These are phyloP conservation scores for Colletotrichum magnum DNA, from an alignment of 2,329 filamentous ascomycete species.

Conservation along the genomic window DNA sequence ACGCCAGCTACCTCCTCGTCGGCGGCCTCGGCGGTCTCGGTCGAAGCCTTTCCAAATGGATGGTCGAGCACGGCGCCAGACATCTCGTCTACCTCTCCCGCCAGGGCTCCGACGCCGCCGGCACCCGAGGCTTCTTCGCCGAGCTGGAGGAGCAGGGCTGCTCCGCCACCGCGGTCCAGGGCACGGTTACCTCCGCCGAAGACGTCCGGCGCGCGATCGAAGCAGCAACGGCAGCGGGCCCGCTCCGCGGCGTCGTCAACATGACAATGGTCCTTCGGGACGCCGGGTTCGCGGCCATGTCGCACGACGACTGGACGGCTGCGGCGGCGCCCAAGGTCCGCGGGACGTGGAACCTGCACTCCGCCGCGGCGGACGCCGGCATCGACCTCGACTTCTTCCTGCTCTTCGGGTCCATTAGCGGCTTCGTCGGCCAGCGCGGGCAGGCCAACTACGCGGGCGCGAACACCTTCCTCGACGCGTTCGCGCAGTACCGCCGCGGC, in stretches of 20 bases:
- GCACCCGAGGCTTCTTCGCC: neutral
- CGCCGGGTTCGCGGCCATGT: constrained; percentile 49
- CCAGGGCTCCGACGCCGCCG: constrained; percentile 1
- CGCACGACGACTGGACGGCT: constrained; percentile 47
- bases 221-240: constrained; percentile 42
- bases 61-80: constrained; percentile 44
- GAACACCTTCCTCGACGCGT: constrained; percentile 57
- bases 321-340: constrained; percentile 48
- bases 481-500: constrained; percentile 52
- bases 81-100: constrained; percentile 39
- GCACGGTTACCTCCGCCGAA: constrained; percentile 19
- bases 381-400: constrained; percentile 49
- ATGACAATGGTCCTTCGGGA: constrained; percentile 53
- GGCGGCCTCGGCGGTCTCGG: constrained; percentile 47
- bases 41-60: constrained; percentile 43
- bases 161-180: neutral
- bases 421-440: constrained; percentile 49
- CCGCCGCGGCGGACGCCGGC: constrained; percentile 42
- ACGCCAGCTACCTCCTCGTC: constrained; percentile 43
- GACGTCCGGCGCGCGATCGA: constrained; percentile 47
- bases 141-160: constrained; percentile 19
- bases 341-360: constrained; percentile 54
- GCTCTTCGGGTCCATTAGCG: constrained; percentile 46
- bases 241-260: constrained; percentile 56
- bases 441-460: constrained; percentile 58